Evolutionary conservation across 2,329 filamentous ascomycete genomes (phyloP), one percentile per base, ranked within the genome.

Genomic region (Fusarium succisae): DNA sequence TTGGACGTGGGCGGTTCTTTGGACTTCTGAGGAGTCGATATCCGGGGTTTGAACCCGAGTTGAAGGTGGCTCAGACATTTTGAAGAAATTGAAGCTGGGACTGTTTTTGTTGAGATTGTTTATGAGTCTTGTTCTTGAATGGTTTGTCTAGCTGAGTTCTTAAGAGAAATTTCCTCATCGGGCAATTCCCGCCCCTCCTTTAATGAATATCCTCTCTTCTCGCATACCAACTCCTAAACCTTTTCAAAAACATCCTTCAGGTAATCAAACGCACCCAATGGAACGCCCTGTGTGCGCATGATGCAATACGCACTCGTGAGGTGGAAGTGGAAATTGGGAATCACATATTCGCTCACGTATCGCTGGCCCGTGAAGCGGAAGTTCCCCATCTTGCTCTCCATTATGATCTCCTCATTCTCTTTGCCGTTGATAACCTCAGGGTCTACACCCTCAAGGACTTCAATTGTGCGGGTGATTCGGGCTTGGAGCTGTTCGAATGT

Each of bases 281-380:
- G 84, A 32, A 91, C 87, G 0, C 89, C 90, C 79, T 87, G 84
- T 53, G 83, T 83, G 48, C 90, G 82, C 76, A 92, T 77, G 58
- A 92, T 87, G 5, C 81, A 83, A 79, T 92, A 92, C 15, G 88
- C 86, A 20, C 85, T 88, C 17, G 83, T 84, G 17, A 88, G 66
- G 72, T 92, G 90, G 72, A 92, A 92, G 79, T 85, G 91, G 73
- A 91, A 86, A 76, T 91, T 91, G 7, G 90, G 88, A 30, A 90
- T 77, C 6, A 81, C 83, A 77, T 84, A 87, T 9, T 79, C 77
- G 38, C 80, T 76, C 17, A 88, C 72, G 74, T 88, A 90, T 3
- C 79, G 76, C 62, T 82, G 72, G 0, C 81, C 85, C 6, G 66
- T 74, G 57, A 80, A 80, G 32, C 62, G 63, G 22, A 77, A 80